Evolutionary conservation across 768 basidiomycete species (phyloP), one percentile per base, ranked within the genome.

Genomic region (Boletus tomentosulus): DNA sequence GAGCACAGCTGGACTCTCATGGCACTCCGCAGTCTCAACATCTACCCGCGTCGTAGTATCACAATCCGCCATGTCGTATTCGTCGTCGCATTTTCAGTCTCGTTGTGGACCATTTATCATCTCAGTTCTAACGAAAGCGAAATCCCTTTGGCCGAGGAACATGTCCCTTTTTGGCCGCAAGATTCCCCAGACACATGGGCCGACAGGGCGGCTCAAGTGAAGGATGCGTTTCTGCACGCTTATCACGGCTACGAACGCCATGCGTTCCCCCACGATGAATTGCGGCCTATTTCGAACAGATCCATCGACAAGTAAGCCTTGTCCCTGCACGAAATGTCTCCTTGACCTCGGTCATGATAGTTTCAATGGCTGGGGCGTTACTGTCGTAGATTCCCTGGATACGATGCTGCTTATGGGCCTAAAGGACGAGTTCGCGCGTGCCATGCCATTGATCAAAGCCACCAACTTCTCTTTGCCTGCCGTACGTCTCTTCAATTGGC

Each of bases 401-500:
- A 92, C 91, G 0, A 85, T 97, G 78, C 73, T 88, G 35, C 73
- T 98, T 27, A 86, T 96, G 83, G 88, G 77, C 12, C 73, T 94
- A 6, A 64, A 83, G 10, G 78, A 82, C 2, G 88, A 95, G 65
- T 95, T 86, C 63, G 53, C 71, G 11, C 76, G 84, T 6, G 87
- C 87, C 0, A 63, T 91, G 3, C 74, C 78, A 15, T 74, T 80
- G 22, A 70, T 88, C 6, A 65, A 73, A 19, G 66, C 75, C 31
- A 69, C 75, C 34, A 76, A 78, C 34, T 87, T 89, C 53, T 68
- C 71, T 13, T 64, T 79, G 12, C 64, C 76, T 6, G 48, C 71
- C 42, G 83, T 82, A 63, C 42, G 72, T 46, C 48, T 38, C 25
- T 46, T 6, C 46, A 12, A 41, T 34, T 39, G 19, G 4, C 31